Base-by-base conservation (phyloP, 495 filamentous ascomycete genomes). In the Lasiosphaeris hirsuta region DNA sequence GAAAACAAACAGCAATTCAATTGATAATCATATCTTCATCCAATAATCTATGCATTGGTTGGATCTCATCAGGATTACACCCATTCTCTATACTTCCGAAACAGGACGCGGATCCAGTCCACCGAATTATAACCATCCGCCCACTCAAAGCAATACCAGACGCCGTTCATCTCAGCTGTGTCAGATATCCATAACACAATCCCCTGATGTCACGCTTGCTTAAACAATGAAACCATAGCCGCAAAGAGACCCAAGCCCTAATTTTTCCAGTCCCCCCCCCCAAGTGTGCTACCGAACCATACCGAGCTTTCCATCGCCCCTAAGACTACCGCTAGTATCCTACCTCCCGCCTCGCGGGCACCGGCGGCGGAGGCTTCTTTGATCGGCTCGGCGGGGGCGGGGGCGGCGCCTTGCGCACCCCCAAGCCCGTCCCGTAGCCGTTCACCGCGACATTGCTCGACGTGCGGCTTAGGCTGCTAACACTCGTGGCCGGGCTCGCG, bases 321-420 rank as follows among this genome's bases (percentile, higher is more conserved):
- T 15, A 18, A 30, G 23, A 5, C 23, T 30, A 57, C 46, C 38
- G 15, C 60, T 61, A 73, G 46, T 75, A 74, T 38, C 64, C 66
- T 11, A 62, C 41, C 30, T 75, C 72, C 37, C 74, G 63, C 51
- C 69, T 76, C 1, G 72, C 66, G 2, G 77, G 77, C 18, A 80
- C 63, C 11, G 89, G 90, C 47, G 89, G 88, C 8, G 87, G 76
- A 39, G 89, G 83, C 74, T 89, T 95, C 82, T 89, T 92, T 10
- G 83, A 73, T 60, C 89, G 77, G 56, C 85, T 87, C n/a, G 90
- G 90, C 10, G 90, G 90, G 18, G 90, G 90, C 37, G 90, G 90
- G 7, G 90, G 90, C 37, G 90, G 87, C 8, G 81, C 83, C 70
- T 90, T 91, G 75, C 89, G 88, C 19, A 65, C 50, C 15, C 71